phyloP scores from a whole-genome alignment of 441 rosid genomes.

The Corymbia citriodora region DNA sequence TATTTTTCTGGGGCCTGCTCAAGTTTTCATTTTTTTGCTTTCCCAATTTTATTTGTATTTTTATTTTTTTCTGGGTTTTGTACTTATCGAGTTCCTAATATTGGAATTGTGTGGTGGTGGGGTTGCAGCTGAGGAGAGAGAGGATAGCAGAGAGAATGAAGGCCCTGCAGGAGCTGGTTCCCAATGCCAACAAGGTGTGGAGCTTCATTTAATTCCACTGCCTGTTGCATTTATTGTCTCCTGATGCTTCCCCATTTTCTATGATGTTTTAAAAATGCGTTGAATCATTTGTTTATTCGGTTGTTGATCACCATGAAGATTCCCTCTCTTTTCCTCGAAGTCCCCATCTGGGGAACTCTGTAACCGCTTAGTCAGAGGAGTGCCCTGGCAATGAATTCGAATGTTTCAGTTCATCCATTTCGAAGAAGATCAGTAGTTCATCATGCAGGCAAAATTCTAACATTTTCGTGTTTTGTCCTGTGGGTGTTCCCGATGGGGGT shows the following conservation, averaged over 20 bases:
- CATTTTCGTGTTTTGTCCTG: background rate
- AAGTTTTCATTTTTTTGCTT: background rate
- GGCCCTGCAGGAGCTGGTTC: slow-evolving; percentile 91
- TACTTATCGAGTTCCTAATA: background rate
- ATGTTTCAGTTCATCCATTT: background rate
- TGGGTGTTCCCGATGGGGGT: background rate
- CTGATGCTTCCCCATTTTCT: background rate
- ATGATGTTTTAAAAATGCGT: background rate
- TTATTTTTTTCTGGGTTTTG: background rate
- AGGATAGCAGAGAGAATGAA: slow-evolving; percentile 98
- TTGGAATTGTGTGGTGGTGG: background rate
- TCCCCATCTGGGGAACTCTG: background rate
- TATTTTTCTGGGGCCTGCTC: background rate
- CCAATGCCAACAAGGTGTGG: slow-evolving; percentile 84
- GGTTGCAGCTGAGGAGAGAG: slow-evolving; percentile 77
- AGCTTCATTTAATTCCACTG: background rate
- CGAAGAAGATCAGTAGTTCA: background rate
- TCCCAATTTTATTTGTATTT: background rate
- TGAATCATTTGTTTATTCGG: background rate
- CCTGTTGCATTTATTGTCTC: background rate
- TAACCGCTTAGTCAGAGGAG: background rate
- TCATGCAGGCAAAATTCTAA: background rate
- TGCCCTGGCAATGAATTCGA: background rate
- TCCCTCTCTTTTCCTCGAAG: background rate
- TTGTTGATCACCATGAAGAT: background rate